Percentiles rank a stretch among this genome's conserved stretches.
Conservation (phyloP, 2,329 filamentous ascomycete genomes). For the Ceratocystis ficicola region DNA sequence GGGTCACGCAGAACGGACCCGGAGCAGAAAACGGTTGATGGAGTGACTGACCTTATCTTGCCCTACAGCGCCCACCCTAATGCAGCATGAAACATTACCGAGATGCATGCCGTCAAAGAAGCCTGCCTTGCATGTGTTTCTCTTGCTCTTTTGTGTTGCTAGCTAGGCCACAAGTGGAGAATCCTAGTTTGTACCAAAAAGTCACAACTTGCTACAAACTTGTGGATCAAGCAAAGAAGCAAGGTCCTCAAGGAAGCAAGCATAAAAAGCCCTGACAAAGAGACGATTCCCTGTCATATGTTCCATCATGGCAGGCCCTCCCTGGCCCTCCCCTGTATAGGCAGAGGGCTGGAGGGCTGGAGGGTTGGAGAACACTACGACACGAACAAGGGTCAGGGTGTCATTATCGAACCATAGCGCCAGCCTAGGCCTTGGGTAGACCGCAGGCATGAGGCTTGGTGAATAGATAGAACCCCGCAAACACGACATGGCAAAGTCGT, state of each 20-base stretch:
- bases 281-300: not conserved
- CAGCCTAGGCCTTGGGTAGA: slow-evolving; percentile 1
- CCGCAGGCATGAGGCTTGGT: slow-evolving; percentile 7
- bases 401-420: slow-evolving; percentile 9
- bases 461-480: not conserved
- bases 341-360: no score
- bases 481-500: slow-evolving; percentile 6
- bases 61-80: not conserved
- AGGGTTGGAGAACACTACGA: not conserved
- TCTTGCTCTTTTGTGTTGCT: not conserved
- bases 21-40: no score
- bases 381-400: not conserved
- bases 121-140: not conserved
- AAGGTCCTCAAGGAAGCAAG: not conserved
- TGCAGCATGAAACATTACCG: slow-evolving; percentile 9
- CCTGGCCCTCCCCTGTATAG: not conserved
- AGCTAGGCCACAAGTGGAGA: not conserved
- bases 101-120: not conserved
- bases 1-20: not conserved
- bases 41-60: not conserved
- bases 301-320: not conserved
- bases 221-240: not conserved
- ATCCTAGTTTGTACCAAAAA: slow-evolving; percentile 1
- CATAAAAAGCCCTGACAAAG: slow-evolving; percentile 5
- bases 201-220: slow-evolving; percentile 1